Evolutionary conservation across 2,329 filamentous ascomycete species (phyloP).

Genomic region (Fusarium subtropicale): DNA sequence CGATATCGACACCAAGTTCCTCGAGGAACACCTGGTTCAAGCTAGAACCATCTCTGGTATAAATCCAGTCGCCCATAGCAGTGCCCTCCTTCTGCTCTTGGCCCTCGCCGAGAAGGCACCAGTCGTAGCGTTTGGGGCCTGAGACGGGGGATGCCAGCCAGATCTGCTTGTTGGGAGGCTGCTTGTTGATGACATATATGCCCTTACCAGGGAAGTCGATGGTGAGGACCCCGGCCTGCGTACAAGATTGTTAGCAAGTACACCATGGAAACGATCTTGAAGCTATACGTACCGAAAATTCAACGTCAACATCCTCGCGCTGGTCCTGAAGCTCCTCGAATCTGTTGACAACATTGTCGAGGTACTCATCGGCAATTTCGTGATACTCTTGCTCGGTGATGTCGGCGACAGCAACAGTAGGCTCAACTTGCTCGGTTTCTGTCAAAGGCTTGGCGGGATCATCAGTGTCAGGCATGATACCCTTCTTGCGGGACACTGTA

Average conservation of each 20-base stretch:
- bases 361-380: slow-evolving; percentile 78
- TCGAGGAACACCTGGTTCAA: slow-evolving; percentile 77
- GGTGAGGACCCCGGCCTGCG: slow-evolving; percentile 85
- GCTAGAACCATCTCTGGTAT: slow-evolving; percentile 82
- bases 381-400: slow-evolving; percentile 80
- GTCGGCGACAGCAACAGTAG: slow-evolving; percentile 64
- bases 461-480: slow-evolving; percentile 70
- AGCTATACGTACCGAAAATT: slow-evolving; percentile 78
- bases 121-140: slow-evolving; percentile 95
- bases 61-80: slow-evolving; percentile 83
- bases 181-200: slow-evolving; percentile 97
- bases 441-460: slow-evolving; percentile 62
- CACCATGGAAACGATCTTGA: neutral
- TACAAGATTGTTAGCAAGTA: slow-evolving; percentile 27
- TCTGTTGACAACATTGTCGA: slow-evolving; percentile 66
- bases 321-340: slow-evolving; percentile 82
- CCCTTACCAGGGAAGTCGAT: slow-evolving; percentile 76
- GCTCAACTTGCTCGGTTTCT: slow-evolving; percentile 51
- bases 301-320: slow-evolving; percentile 82
- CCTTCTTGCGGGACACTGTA: slow-evolving; percentile 53
- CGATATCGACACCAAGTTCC: slow-evolving; percentile 78
- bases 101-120: slow-evolving; percentile 78
- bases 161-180: slow-evolving; percentile 96
- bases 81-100: slow-evolving; percentile 82
- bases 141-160: slow-evolving; percentile 94